Evolutionary conservation across 306 rosid genomes (phyloP), one percentile per base, ranked within the genome.

Genomic region (Casuarina cunninghamiana): DNA sequence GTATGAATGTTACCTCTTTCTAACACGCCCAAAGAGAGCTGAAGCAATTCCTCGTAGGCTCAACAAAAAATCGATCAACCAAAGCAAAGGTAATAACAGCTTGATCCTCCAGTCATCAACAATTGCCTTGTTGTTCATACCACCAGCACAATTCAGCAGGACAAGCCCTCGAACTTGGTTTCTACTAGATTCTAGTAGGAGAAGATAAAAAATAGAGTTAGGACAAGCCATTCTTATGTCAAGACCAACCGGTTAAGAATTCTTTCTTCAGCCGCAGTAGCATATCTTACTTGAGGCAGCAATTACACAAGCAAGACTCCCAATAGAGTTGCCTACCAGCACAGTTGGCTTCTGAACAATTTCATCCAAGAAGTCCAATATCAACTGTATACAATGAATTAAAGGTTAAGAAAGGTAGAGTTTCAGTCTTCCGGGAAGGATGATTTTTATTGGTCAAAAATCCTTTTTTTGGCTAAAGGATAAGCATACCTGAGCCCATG

Each of bases 81-180:
- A 89, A 78, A 94, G 91, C 86, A 94, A 60, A 58, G 98, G 97
- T 32, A 89, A 75, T 32, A 90, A 62, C 10, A 94, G 86, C 88
- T 89, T 92, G 90, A 92, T 94, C 85, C 98, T 89, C 98, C 98
- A 92, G 73, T 94, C 98, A 71, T 92, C 98, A 41, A 89, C 93
- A 65, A 94, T 82, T 63, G 97, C 98, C 84, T 94, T 94, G 75
- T 94, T 94, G 82, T 94, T 94, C 98, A 94, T 94, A 61, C 98
- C 97, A 74, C 98, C 98, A 9, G 97, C 85, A 76, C 98, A 92
- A 72, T 94, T 94, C 50, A 94, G 77, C 66, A 94, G 88, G 75
- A 89, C 97, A 55, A 90, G 84, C 62, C 93, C 98, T 83, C 84
- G 87, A 65, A 94, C 96, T 38, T 83, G 83, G 50, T 80, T 81